Percentiles rank a stretch among this genome's conserved stretches.
These are phyloP conservation scores for Arachnomyces sp. DNA, from an alignment of 2,329 filamentous ascomycete species.

Conservation along the genomic window DNA sequence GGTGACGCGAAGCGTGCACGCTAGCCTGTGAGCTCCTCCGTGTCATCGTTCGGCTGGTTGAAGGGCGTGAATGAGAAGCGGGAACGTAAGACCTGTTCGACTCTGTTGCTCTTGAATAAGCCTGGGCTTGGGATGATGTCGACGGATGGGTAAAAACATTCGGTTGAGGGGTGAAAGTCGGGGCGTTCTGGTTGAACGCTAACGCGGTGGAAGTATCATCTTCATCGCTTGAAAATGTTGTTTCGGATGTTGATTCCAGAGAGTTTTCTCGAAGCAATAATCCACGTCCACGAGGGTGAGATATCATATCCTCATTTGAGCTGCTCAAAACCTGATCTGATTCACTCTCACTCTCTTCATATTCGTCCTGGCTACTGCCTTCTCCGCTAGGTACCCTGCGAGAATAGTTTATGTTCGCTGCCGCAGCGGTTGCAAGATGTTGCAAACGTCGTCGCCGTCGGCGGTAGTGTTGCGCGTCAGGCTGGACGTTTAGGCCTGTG, in stretches of 20 bases:
- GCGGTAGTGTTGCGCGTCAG: slow-evolving; percentile 54
- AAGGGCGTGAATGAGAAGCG: no score
- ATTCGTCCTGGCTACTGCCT: slow-evolving; percentile 82
- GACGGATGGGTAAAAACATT: slow-evolving; percentile 88
- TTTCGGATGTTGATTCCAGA: slow-evolving; percentile 22
- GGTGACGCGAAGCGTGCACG: slow-evolving; percentile 26
- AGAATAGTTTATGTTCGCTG: slow-evolving; percentile 33
- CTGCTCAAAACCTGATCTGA: slow-evolving; percentile 64
- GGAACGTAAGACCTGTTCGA: slow-evolving; percentile 18
- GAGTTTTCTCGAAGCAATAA: slow-evolving; percentile 18
- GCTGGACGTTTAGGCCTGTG: slow-evolving; percentile 71
- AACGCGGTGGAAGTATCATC: slow-evolving; percentile 80
- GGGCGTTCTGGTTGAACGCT: slow-evolving; percentile 51
- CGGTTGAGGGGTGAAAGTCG: slow-evolving; percentile 71
- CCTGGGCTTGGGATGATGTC: slow-evolving; percentile 41
- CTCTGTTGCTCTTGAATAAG: slow-evolving; percentile 32
- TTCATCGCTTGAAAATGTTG: slow-evolving; percentile 41
- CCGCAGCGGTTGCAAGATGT: slow-evolving; percentile 29
- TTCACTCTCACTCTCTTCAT: slow-evolving; percentile 87
- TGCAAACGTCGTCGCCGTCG: slow-evolving; percentile 44
- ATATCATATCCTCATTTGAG: slow-evolving; percentile 51
- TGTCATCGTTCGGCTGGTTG: slow-evolving; percentile 18
- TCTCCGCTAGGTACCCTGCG: slow-evolving; percentile 40
- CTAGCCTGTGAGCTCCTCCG: slow-evolving; percentile 33
- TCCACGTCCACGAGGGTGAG: slow-evolving; percentile 17